Percentiles rank a stretch among this genome's conserved stretches.
phyloP scores from a whole-genome alignment of 371 early-diverging fungal species.

The Mucor circinelloides region DNA sequence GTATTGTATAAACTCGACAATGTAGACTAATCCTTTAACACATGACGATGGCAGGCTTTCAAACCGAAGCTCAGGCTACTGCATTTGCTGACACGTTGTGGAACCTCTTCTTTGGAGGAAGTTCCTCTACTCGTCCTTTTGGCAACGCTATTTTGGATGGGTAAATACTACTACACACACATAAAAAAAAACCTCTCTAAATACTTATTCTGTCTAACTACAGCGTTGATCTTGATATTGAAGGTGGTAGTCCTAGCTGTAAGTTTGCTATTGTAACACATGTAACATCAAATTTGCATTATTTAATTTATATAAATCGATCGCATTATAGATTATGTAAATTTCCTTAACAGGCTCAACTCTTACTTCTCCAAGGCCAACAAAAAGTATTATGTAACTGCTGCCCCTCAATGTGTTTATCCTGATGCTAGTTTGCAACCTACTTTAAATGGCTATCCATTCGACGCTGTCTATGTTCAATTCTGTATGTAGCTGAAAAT shows the following conservation, averaged over 20 bases:
- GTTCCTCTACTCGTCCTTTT: conserved; percentile 55
- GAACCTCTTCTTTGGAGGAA: conserved; percentile 63
- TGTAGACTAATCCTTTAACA: no score
- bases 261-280: conserved; percentile 11
- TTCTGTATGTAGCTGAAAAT: conserved; percentile 49
- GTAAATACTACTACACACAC: conserved; percentile 10
- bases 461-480: conserved; percentile 75
- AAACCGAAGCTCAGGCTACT: conserved; percentile 39
- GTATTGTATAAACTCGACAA: not conserved
- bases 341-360: conserved; percentile 54
- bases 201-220: not conserved
- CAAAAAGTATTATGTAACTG: conserved; percentile 68
- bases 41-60: conserved; percentile 38
- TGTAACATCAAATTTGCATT: not conserved
- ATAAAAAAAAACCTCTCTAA: not conserved
- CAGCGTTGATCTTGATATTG: conserved; percentile 67
- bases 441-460: conserved; percentile 54
- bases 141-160: conserved; percentile 63
- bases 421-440: conserved; percentile 65
- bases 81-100: conserved; percentile 59
- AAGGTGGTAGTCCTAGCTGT: conserved; percentile 56
- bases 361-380: conserved; percentile 33
- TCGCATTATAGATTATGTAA: conserved; percentile 51
- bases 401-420: conserved; percentile 77
- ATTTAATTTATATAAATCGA: not conserved